Base-by-base conservation (phyloP, 139 green algal species). In the Chlorella sp. region DNA sequence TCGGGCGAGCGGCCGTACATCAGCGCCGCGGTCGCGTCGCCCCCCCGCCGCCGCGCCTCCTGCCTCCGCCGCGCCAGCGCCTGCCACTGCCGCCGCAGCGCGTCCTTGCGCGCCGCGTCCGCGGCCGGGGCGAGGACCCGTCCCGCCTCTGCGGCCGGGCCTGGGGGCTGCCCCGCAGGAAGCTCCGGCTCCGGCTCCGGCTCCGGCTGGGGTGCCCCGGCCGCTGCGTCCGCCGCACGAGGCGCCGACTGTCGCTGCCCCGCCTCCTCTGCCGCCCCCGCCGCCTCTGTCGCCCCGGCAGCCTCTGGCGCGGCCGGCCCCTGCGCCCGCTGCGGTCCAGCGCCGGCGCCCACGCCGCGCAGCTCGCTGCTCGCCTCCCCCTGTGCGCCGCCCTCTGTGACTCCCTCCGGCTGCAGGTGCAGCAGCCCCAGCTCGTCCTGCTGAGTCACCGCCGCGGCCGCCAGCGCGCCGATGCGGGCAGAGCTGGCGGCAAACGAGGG, bases 351-450 rank as follows among this genome's bases (percentile, higher is more conserved):
- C n/a, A n/a, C n/a, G n/a, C n/a, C n/a, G n/a, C n/a, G n/a, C n/a
- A n/a, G 9, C 40, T 14, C 8, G 40, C 40, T 69, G 40, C 40
- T 69, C 21, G 19, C 7, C 41, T 27, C 15, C 27, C 19, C 38
- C 9, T 11, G 31, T 6, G 25, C 38, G 62, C 11, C n/a, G 8
- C 31, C 31, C 31, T 41, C 2, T 67, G 60, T 5, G 29, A 35
- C 31, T 12, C 19, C 27, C 60, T 2, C 5, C 27, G 50, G 8
- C 0, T 40, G 8, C 50, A 53, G n/a, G 56, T 56, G 12, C 56
- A 81, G 51, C 61, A 81, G 66, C 29, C 75, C 75, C 12, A 77
- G 46, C 35, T 74, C 66, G 40, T 81, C 75, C 0, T 51, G 69
- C 75, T 81, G 63, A 38, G 45, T 2, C n/a, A 68, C 8, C 38